Base-by-base conservation (phyloP, 768 basidiomycete species). In the Macrolepiota albuminosa region DNA sequence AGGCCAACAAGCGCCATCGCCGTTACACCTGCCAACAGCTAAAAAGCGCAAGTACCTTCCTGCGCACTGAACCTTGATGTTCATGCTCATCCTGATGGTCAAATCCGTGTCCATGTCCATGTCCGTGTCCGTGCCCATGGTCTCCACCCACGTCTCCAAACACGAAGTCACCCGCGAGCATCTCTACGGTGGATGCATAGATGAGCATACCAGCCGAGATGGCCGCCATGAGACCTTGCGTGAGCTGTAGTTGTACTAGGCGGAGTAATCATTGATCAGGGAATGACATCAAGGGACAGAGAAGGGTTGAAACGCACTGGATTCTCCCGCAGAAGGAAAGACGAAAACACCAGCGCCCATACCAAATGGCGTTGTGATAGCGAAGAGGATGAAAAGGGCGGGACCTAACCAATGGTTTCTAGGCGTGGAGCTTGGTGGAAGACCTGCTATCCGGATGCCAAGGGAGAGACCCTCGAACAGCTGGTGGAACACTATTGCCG, bases 121-220 rank as follows among this genome's bases (percentile, higher is more conserved):
- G 55, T 16, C 64, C 61, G 47, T 69, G 62, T 2, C 62, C 64
- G 61, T 71, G 69, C 29, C 67, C 70, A 57, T 70, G 68, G 77
- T 59, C 71, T 75, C 73, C 71, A 64, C 75, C 67, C 46, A 79
- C 77, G 61, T 84, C 84, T 42, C 90, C 88, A 72, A 88, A 87
- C 46, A 93, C 88, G 64, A 93, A 92, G 70, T 93, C 91, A 3
- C 84, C 91, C 0, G 89, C 91, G 54, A 93, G 82, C 88, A 93
- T 93, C 78, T 93, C 91, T 7, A 93, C 89, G 10, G 86, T 89
- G 11, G 87, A 83, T 0, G 87, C 91, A 66, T 92, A 93, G 48
- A 87, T 91, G 52, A 93, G 80, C 87, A 93, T 85, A 3, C 91
- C 90, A 0, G 90, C 88, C 0, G 88, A 90, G 36, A 91, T 77